A percentile compares a stretch with the other conserved stretches of the same genome.
Conservation (phyloP, 805 yeast species). For the Yamadazyma philogaea region DNA sequence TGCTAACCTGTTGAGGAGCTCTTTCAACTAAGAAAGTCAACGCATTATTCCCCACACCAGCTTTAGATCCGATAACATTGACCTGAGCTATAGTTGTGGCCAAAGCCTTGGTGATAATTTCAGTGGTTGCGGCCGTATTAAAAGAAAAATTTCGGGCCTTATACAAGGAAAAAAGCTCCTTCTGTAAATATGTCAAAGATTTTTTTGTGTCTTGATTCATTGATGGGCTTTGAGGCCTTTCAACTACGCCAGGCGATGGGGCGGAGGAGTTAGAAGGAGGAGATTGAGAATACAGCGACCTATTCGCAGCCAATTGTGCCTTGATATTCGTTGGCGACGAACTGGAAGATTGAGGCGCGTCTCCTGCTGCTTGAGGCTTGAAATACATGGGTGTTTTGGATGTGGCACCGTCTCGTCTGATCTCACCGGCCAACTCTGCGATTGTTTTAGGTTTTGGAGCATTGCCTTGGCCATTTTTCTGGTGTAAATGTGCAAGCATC, state of each 20-base stretch:
- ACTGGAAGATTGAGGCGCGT: background rate
- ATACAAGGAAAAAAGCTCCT: conserved; percentile 76
- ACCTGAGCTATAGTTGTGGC: conserved; percentile 93
- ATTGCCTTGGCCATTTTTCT: conserved; percentile 11
- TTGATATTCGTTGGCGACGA: conserved; percentile 28
- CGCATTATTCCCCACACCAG: conserved; percentile 77
- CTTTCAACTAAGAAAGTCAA: conserved; percentile 73
- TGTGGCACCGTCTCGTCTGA: conserved; percentile 29
- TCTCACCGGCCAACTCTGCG: conserved; percentile 43
- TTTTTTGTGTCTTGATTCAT: conserved; percentile 62
- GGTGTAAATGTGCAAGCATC: conserved; percentile 20
- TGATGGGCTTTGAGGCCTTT: conserved; percentile 17
- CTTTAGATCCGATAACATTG: conserved; percentile 81
- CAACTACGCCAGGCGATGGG: conserved; percentile 3
- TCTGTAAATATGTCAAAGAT: conserved; percentile 79
- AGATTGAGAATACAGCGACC: conserved; percentile 25
- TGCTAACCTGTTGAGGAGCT: conserved; percentile 77
- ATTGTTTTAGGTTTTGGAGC: conserved; percentile 37
- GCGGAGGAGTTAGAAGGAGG: conserved; percentile 17
- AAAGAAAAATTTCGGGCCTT: conserved; percentile 68
- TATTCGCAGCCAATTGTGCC: conserved; percentile 47
- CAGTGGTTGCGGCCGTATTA: conserved; percentile 79
- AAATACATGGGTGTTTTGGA: conserved; percentile 34
- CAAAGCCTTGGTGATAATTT: conserved; percentile 81
- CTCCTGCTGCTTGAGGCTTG: conserved; percentile 22